Conservation (phyloP, 257 asterid genomes). For the Petunia secreta region DNA sequence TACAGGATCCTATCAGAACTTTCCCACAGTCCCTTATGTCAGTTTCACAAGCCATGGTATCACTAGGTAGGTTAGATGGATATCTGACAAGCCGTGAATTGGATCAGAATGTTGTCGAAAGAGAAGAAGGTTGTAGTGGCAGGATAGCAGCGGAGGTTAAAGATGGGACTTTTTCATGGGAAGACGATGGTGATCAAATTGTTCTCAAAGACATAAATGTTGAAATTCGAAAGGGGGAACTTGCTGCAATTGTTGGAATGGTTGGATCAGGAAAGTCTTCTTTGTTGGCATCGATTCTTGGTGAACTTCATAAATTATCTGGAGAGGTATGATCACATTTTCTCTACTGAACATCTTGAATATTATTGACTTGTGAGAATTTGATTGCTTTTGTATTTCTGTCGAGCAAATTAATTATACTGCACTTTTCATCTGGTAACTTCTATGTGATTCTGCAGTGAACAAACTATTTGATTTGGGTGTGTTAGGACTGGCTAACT, state of each 20-base stretch:
- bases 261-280: slow-evolving; percentile 89
- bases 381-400: no score
- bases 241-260: slow-evolving; percentile 79
- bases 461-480: no score
- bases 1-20: slow-evolving; percentile 66
- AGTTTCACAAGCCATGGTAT: slow-evolving; percentile 58
- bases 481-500: no score
- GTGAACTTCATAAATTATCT: slow-evolving; percentile 63
- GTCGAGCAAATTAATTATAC: no score
- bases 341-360: no score
- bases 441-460: no score
- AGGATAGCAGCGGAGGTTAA: slow-evolving; percentile 51
- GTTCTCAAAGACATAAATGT: slow-evolving; percentile 49
- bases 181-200: slow-evolving; percentile 47
- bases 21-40: slow-evolving; percentile 70
- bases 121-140: slow-evolving; percentile 47
- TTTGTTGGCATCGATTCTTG: slow-evolving; percentile 65
- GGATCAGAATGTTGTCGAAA: slow-evolving; percentile 46
- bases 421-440: no score
- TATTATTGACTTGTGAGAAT: no score
- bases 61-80: slow-evolving; percentile 62
- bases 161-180: slow-evolving; percentile 65
- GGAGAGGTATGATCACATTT: slow-evolving; percentile 55
- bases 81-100: slow-evolving; percentile 57
- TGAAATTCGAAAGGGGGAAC: slow-evolving; percentile 67